A percentile compares a stretch with the other conserved stretches of the same genome.
These are phyloP conservation scores for Boletus tylopilopsis DNA, from an alignment of 768 basidiomycete genomes.

Conservation along the genomic window DNA sequence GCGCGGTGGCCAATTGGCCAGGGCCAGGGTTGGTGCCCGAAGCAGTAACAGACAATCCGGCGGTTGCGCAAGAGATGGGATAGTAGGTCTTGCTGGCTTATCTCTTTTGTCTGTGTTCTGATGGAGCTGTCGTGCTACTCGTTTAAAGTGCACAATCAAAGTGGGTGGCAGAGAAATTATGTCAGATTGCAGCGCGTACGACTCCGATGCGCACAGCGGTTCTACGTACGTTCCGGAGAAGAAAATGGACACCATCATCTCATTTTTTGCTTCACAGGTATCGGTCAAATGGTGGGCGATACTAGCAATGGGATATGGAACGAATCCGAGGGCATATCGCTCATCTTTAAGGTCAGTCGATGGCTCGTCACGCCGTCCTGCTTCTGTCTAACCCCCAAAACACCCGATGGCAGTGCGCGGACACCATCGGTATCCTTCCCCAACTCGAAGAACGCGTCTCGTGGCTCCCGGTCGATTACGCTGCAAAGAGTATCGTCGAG, in stretches of 20 bases:
- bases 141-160: constrained; percentile 33
- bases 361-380: background rate
- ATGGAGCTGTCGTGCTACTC: no score
- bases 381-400: background rate
- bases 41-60: constrained; percentile 21
- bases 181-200: constrained; percentile 37
- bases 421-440: constrained; percentile 37
- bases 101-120: background rate
- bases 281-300: constrained; percentile 58
- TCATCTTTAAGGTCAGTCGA: constrained; percentile 28
- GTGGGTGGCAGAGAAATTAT: constrained; percentile 53
- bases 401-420: constrained; percentile 34
- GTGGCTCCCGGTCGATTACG: constrained; percentile 54
- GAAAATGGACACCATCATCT: background rate
- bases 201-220: constrained; percentile 21
- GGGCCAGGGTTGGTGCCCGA: constrained; percentile 19
- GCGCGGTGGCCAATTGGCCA: constrained; percentile 25
- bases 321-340: constrained; percentile 41
- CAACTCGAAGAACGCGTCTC: constrained; percentile 30
- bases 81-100: constrained; percentile 21
- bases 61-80: constrained; percentile 31
- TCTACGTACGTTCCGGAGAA: constrained; percentile 15
- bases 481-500: constrained; percentile 45
- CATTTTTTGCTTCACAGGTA: constrained; percentile 32
- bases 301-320: constrained; percentile 49